These are phyloP conservation scores for Symbiodinium pilosum DNA, from an alignment of 73 alveolate species.

Conservation along the genomic window DNA sequence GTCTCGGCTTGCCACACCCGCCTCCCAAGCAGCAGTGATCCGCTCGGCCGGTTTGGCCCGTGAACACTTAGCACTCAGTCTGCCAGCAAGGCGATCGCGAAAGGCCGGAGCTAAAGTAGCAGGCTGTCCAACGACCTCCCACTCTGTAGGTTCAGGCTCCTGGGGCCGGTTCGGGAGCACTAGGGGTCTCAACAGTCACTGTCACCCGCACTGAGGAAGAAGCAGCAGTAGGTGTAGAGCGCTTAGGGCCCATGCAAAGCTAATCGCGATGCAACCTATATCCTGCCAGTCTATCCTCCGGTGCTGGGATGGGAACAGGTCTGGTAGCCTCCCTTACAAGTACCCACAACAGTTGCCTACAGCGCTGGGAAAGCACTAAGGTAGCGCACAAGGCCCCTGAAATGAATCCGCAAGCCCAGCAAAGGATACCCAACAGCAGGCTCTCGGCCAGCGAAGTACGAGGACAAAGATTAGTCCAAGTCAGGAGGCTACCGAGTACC, in stretches of 20 bases:
- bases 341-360: not conserved
- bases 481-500: not conserved
- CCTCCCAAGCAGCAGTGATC: not conserved
- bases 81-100: not conserved
- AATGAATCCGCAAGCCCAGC: not conserved
- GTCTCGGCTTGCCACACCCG: not conserved
- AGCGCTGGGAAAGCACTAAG: not conserved
- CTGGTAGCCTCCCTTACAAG: not conserved
- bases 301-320: not conserved
- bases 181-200: not conserved
- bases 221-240: not conserved
- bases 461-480: not conserved
- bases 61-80: not conserved
- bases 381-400: not conserved
- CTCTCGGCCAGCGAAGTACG: not conserved
- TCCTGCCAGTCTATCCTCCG: not conserved
- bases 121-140: not conserved
- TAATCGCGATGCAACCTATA: not conserved
- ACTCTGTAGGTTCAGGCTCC: not conserved
- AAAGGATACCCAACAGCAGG: not conserved
- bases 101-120: not conserved
- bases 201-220: not conserved
- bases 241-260: not conserved
- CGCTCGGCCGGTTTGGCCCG: not conserved
- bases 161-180: not conserved